phyloP scores from a whole-genome alignment of 106 monocot genomes.

The Xerophyta viscosa region DNA sequence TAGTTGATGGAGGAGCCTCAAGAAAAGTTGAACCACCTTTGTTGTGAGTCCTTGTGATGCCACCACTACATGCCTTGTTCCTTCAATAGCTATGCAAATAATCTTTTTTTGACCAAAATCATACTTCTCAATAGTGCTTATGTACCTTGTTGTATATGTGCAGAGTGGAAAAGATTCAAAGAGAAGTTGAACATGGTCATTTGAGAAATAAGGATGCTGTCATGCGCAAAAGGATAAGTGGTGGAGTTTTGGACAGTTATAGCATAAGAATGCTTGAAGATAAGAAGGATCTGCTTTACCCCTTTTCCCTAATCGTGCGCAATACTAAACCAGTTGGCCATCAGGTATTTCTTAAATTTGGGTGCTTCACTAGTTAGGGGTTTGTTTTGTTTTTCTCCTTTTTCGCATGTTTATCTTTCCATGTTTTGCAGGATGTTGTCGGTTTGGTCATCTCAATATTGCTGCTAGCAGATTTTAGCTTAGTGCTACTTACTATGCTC shows the following conservation, averaged over 20 bases:
- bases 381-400: background rate
- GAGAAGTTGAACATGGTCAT: slow-evolving; percentile 23
- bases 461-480: slow-evolving; percentile 87
- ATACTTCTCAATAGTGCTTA: background rate
- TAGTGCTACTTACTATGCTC: slow-evolving; percentile 95
- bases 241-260: slow-evolving; percentile 41
- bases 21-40: slow-evolving; percentile 34
- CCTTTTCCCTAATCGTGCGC: slow-evolving; percentile 72
- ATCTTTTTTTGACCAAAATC: no score
- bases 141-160: background rate
- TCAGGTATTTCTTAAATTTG: slow-evolving; percentile 40
- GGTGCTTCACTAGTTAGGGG: background rate
- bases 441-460: slow-evolving; percentile 88
- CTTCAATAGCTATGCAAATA: no score
- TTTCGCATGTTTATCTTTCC: slow-evolving; percentile 3
- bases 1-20: slow-evolving; percentile 25
- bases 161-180: slow-evolving; percentile 21
- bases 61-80: no score
- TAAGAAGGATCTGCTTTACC: slow-evolving; percentile 68
- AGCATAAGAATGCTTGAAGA: slow-evolving; percentile 58
- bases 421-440: slow-evolving; percentile 75
- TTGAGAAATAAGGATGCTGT: slow-evolving; percentile 39
- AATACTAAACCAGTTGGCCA: slow-evolving; percentile 87
- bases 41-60: slow-evolving; percentile 37
- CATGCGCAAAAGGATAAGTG: slow-evolving; percentile 50